Conservation (phyloP, 148 eudicot species). For the Fagopyrum esculentum region DNA sequence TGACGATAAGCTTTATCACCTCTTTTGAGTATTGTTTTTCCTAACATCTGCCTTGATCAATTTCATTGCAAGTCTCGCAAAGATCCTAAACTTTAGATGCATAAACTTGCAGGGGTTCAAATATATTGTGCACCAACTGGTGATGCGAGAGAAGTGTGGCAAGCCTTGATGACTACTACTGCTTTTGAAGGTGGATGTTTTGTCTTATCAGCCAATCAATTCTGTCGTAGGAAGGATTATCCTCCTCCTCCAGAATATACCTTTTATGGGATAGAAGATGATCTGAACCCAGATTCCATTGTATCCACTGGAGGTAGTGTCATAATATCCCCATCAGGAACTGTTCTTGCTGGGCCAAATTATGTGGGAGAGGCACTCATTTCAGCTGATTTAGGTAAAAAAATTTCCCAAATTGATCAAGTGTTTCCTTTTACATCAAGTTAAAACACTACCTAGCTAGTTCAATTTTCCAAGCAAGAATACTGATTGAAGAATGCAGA, state of each 20-base stretch:
- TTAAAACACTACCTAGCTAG: background rate
- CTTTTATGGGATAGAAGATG: constrained; percentile 58
- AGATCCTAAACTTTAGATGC: background rate
- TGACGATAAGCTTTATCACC: background rate
- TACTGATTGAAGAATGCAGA: too few relatives aligned
- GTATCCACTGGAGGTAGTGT: constrained; percentile 94
- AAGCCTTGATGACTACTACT: constrained; percentile 90
- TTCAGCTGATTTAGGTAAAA: constrained; percentile 92
- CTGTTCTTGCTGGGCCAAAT: constrained; percentile 85
- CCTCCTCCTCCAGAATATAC: constrained; percentile 86
- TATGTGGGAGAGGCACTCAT: constrained; percentile 84
- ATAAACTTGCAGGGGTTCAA: constrained; percentile 54
- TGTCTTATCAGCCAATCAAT: constrained; percentile 83
- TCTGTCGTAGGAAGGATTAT: constrained; percentile 80
- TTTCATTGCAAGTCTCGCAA: too few relatives aligned
- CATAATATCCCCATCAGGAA: constrained; percentile 83
- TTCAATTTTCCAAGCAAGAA: background rate
- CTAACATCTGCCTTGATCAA: background rate
- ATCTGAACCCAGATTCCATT: constrained; percentile 76
- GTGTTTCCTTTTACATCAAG: background rate
- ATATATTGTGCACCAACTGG: constrained; percentile 99
- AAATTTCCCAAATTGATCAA: too few relatives aligned
- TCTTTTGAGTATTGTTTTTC: background rate
- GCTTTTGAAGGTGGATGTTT: constrained; percentile 97
- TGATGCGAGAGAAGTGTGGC: constrained; percentile 87